Evolutionary conservation across 768 basidiomycete genomes (phyloP).

Genomic region (Boletus sp.): DNA sequence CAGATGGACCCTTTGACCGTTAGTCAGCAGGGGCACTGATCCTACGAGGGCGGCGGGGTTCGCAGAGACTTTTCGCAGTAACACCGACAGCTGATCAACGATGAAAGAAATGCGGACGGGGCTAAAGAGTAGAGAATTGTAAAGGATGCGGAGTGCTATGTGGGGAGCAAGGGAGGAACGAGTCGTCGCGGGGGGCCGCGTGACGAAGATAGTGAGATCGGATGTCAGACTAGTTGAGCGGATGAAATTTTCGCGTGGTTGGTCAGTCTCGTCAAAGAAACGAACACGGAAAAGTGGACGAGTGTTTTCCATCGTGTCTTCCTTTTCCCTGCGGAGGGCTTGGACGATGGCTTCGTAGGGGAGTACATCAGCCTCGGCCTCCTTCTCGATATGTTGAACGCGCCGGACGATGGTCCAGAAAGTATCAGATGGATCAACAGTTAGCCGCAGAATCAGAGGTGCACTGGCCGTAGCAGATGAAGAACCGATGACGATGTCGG

Average conservation of each 20-base stretch:
- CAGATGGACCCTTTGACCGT: constrained; percentile 61
- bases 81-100: constrained; percentile 78
- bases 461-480: constrained; percentile 72
- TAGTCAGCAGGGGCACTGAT: constrained; percentile 74
- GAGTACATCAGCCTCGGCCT: constrained; percentile 77
- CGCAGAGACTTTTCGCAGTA: constrained; percentile 67
- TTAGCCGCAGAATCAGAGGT: constrained; percentile 80
- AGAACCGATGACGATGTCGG: constrained; percentile 86
- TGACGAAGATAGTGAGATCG: constrained; percentile 91
- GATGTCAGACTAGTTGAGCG: constrained; percentile 78
- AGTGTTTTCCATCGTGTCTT: constrained; percentile 48
- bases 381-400: constrained; percentile 77
- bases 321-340: constrained; percentile 63
- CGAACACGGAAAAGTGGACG: constrained; percentile 85
- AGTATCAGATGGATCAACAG: constrained; percentile 79
- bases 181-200: constrained; percentile 62
- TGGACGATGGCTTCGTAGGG: constrained; percentile 76
- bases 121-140: constrained; percentile 94
- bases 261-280: constrained; percentile 92
- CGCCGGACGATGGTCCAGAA: constrained; percentile 87
- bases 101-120: constrained; percentile 70
- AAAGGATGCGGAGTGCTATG: constrained; percentile 79
- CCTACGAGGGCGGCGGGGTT: constrained; percentile 72
- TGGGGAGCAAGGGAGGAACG: constrained; percentile 69
- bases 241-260: constrained; percentile 69